Evolutionary conservation across 2,329 filamentous ascomycete species (phyloP), one percentile per base, ranked within the genome.

Genomic region (Aspergillus intermedius): DNA sequence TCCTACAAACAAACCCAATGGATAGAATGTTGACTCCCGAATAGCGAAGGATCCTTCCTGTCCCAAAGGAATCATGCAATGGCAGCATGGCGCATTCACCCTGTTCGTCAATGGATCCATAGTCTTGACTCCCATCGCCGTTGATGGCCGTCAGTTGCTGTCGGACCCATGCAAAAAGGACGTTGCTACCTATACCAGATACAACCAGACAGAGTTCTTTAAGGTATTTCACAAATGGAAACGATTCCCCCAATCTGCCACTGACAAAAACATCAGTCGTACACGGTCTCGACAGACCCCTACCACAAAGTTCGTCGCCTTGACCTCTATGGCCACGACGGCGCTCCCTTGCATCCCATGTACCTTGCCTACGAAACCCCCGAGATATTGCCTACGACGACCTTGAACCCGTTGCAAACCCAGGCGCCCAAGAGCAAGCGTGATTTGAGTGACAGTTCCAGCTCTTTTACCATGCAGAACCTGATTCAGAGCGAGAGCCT

Each of bases 341-440:
- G 84, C 49, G 68, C 80, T 1, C 83, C 82, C 9, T 70, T 86
- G 68, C 78, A 83, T 55, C 84, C 84, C 9, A 76, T 88, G 74
- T 88, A 84, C 65, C 74, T 86, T 42, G 78, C 77, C 54, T 81
- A 77, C 61, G 74, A 68, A 10, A 79, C 82, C 4, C 83, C 84
- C 0, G 70, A 82, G 60, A 88, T 88, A 83, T 77, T 87, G 5
- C 84, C 84, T 2, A 87, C 84, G 3, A 73, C 74, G 9, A 86
- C 82, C 0, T 71, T 88, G 51, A 83, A 86, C 59, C 80, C 83
- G 1, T 71, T 68, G 1, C 58, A 70, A 1, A 65, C 70, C 3
- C 59, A 66, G n/a, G 71, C 64, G 5, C 58, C 58, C 17, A 68
- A 65, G 49, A 58, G 50, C n/a, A 72, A 72, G 59, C 63, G 69